Base-by-base conservation (phyloP, 2,329 filamentous ascomycete species). In the Phyllosticta ampelicida region DNA sequence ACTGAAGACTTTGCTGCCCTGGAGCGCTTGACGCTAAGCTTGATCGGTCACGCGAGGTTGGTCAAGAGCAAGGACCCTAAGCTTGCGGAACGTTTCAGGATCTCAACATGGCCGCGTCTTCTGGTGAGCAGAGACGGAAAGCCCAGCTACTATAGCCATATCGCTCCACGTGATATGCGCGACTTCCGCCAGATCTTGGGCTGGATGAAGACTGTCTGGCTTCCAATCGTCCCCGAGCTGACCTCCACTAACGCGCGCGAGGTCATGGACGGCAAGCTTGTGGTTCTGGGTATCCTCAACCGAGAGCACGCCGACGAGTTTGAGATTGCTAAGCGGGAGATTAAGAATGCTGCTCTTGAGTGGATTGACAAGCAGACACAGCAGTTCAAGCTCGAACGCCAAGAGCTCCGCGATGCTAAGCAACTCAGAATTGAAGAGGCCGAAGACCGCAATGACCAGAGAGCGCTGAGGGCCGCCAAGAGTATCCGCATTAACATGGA, bases 281-380 rank as follows among this genome's bases (percentile, higher is more conserved):
- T 97, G n/a, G 92, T 97, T 1, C 82, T 99, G 16, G 94, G 88
- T 18, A 86, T 99, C 30, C 77, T 99, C 48, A 90, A 86, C 68
- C 83, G 90, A 54, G 85, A 89, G 36, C 84, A 91, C 61, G 78
- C 86, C 44, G 88, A 92, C 59, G 85, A 90, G 36, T 96, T 96
- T 70, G 76, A 83, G 54, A 79, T 80, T 59, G 87, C 89, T 23
- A 87, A 89, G 71, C 85, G 87, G 30, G 95, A 99, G 74, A 85
- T 99, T 75, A 97, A 97, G 81, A 92, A 87, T 64, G 94, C 94
- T 1, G 94, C 94, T 9, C 81, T 91, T 61, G 94, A 97, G 72
- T 99, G 94, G 91, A 96, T 97, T 82, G 92, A 97, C 71, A 94
- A 95, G 75, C 89, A 96, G 73, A 87, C 89, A 18, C 86, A 92